Evolutionary conservation across 495 filamentous ascomycete genomes (phyloP).

Genomic region (Trichoderma erinaceum): DNA sequence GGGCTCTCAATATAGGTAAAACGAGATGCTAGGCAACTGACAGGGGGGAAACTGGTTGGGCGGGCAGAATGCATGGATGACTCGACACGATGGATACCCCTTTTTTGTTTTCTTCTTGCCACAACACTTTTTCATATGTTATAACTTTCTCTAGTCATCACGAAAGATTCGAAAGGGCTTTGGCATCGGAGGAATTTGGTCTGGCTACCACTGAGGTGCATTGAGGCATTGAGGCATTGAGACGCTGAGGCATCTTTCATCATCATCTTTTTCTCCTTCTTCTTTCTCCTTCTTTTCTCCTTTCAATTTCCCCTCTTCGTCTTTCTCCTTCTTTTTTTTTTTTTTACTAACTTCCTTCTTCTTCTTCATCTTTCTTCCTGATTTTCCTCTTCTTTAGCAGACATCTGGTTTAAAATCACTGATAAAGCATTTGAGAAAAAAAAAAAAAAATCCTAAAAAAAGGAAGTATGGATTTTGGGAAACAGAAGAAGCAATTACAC

Average conservation of each 20-base stretch:
- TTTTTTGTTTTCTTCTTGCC: not conserved
- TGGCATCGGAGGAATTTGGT: not conserved
- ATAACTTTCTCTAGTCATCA: slow-evolving; percentile 3
- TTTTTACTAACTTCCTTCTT: not conserved
- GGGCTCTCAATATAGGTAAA: not conserved
- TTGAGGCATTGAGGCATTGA: not conserved
- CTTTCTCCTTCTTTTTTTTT: not conserved
- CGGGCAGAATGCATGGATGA: slow-evolving; percentile 18
- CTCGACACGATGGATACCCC: slow-evolving; percentile 18
- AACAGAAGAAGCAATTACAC: not conserved
- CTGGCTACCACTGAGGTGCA: slow-evolving; percentile 10
- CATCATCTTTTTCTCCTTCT: not conserved
- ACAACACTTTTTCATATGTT: slow-evolving; percentile 15
- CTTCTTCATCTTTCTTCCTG: not conserved
- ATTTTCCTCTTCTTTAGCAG: not conserved
- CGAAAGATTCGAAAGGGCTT: not conserved
- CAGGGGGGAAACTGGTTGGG: slow-evolving; percentile 7
- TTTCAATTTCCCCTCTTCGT: not conserved
- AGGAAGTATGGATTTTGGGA: not conserved
- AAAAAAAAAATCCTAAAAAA: not conserved
- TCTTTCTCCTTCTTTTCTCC: not conserved
- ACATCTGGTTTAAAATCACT: not conserved
- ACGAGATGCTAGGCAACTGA: not conserved
- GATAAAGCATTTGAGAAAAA: not conserved
- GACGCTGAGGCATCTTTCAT: not conserved